phyloP scores from a whole-genome alignment of 345 rosid species.

The Mangifera indica region DNA sequence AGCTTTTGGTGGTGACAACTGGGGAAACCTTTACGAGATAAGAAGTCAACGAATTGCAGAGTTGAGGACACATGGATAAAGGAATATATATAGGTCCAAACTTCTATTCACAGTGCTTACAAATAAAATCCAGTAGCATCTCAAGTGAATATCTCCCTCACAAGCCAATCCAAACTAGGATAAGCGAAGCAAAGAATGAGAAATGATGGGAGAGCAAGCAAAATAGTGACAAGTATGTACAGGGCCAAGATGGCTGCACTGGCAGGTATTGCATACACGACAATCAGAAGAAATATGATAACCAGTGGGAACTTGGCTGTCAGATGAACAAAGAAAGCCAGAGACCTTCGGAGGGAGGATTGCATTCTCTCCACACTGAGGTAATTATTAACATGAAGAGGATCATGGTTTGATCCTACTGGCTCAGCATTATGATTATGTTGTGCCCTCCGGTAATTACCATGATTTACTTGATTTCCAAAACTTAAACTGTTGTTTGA shows the following conservation, averaged over 20 bases:
- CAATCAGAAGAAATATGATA: conserved; percentile 73
- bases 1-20: conserved; percentile 11
- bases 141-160: conserved; percentile 76
- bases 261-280: conserved; percentile 81
- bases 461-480: conserved; percentile 30
- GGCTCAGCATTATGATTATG: conserved; percentile 37
- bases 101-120: conserved; percentile 16
- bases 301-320: conserved; percentile 90
- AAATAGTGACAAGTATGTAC: conserved; percentile 68
- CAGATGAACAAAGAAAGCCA: conserved; percentile 70
- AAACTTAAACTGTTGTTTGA: conserved; percentile 27
- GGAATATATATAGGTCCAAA: conserved; percentile 18
- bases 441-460: conserved; percentile 40
- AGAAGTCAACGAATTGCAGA: conserved; percentile 23
- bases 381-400: conserved; percentile 20
- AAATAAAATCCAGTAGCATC: conserved; percentile 12
- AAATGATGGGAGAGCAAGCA: conserved; percentile 83
- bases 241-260: conserved; percentile 78
- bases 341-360: conserved; percentile 56
- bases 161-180: conserved; percentile 90
- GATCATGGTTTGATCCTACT: conserved; percentile 27
- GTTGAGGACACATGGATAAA: background rate
- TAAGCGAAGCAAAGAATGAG: conserved; percentile 84
- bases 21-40: conserved; percentile 11
- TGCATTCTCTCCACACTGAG: conserved; percentile 45